Evolutionary conservation across 495 filamentous ascomycete genomes (phyloP), one percentile per base, ranked within the genome.

Genomic region (Aspergillus coremiiformis): DNA sequence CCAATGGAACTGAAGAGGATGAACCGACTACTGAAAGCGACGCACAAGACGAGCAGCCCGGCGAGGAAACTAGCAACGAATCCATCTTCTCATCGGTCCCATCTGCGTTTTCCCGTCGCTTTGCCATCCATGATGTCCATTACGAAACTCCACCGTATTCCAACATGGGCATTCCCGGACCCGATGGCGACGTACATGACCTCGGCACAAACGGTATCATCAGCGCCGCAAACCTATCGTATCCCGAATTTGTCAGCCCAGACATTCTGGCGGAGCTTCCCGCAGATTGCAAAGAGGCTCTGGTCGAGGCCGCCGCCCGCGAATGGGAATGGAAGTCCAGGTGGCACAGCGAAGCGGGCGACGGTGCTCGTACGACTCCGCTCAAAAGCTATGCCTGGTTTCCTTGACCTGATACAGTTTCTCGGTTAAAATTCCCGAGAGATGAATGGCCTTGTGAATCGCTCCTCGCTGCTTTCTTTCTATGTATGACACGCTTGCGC

Each of bases 221-320:
- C 32, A 78, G 77, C 52, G 56, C 72, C 29, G 68, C 70, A 17
- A 61, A 73, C 47, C 65, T 65, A 9, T 44, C 44, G 7, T 49
- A 73, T 37, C 65, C 73, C 3, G 74, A 77, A 44, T 76, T 76
- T 52, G 73, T 90, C 30, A 67, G 78, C 9, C 75, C 82, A 22
- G 86, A 92, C 5, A 78, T 92, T 51, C 62, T 85, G 30, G 81
- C 76, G 9, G 73, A 85, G 55, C 72, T 96, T 23, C 88, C 87
- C 0, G 63, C 78, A 2, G 85, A 90, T 46, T 89, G 86, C 68
- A 80, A 83, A 32, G 66, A 73, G 26, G 84, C 86, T 0, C 87
- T 94, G 35, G 63, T 87, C 15, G 70, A 79, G 27, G 82, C 87
- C 3, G 67, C 82, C 12, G 63, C 70, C 9, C 67, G 70, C 19